Conservation (phyloP, 1,284 basidiomycete species). For the Fistulinella cinereoalba region DNA sequence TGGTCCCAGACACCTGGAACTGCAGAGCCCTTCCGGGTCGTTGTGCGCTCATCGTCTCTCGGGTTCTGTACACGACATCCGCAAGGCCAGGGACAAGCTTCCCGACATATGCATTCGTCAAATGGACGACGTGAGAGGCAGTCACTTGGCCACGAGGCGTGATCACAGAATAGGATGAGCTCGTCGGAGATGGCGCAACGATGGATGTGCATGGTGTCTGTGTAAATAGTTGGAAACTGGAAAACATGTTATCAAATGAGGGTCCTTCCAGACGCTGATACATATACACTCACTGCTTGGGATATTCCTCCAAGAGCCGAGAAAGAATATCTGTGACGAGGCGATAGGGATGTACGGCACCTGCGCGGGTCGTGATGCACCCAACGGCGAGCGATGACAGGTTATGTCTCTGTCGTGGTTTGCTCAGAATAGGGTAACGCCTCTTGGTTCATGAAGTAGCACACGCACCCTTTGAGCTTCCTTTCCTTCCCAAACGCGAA, state of each 20-base stretch:
- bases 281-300: slow-evolving; percentile 39
- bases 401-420: slow-evolving; percentile 39
- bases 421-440: not conserved
- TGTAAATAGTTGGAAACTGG: slow-evolving; percentile 49
- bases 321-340: slow-evolving; percentile 51
- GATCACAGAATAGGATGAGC: slow-evolving; percentile 39
- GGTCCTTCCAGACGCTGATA: no score
- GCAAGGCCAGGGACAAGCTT: slow-evolving; percentile 66
- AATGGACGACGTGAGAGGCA: slow-evolving; percentile 67
- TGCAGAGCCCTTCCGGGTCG: slow-evolving; percentile 44
- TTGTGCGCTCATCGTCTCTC: slow-evolving; percentile 69
- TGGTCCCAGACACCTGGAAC: slow-evolving; percentile 26
- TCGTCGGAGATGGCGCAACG: slow-evolving; percentile 21
- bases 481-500: slow-evolving; percentile 36
- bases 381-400: slow-evolving; percentile 44
- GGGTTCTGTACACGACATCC: slow-evolving; percentile 52
- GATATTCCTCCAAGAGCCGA: slow-evolving; percentile 44
- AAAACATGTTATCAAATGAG: not conserved
- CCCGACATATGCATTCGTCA: slow-evolving; percentile 75
- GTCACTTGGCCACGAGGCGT: slow-evolving; percentile 57
- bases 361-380: slow-evolving; percentile 47
- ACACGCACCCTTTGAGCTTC: slow-evolving; percentile 36
- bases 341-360: slow-evolving; percentile 58
- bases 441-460: not conserved
- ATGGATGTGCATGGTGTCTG: slow-evolving; percentile 50